These are phyloP conservation scores for Panicum virgatum DNA, from an alignment of 202 grass and related monocot genomes.

Conservation along the genomic window DNA sequence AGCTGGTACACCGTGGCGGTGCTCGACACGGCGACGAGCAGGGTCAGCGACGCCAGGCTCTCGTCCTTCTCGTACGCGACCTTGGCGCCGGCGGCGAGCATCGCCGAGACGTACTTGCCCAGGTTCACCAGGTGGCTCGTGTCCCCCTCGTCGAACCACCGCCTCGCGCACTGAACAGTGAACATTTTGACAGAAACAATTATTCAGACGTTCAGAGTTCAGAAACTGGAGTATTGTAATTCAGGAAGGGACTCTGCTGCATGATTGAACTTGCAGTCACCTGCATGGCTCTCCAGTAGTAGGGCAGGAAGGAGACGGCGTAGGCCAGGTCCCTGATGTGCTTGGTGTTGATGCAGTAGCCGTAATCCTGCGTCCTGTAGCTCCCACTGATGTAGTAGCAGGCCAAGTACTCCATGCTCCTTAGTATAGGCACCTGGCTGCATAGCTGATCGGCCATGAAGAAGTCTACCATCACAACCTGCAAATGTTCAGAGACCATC, in stretches of 20 bases:
- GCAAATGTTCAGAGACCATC: conserved; percentile 16
- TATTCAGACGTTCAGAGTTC: background rate
- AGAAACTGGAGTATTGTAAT: background rate
- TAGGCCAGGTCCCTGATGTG: conserved; percentile 75
- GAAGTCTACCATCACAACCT: conserved; percentile 91
- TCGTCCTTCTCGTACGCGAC: conserved; percentile 79
- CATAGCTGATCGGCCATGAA: conserved; percentile 97
- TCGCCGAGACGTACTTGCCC: conserved; percentile 88
- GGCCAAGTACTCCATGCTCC: conserved; percentile 68
- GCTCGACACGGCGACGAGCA: conserved; percentile 61
- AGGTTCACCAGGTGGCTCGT: conserved; percentile 62
- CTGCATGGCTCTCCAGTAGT: conserved; percentile 99
- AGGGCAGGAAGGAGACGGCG: conserved; percentile 75
- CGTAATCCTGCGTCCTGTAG: conserved; percentile 72
- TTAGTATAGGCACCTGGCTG: conserved; percentile 88
- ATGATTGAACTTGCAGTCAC: background rate
- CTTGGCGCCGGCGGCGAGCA: conserved; percentile 74
- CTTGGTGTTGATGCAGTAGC: conserved; percentile 68
- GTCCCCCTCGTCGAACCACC: conserved; percentile 87
- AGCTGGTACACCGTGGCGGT: conserved; percentile 72
- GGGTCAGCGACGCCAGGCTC: conserved; percentile 50
- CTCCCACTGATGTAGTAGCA: conserved; percentile 92
- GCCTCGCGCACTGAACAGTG: conserved; percentile 60
- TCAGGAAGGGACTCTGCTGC: background rate
- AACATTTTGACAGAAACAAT: background rate